These are phyloP conservation scores for Viola odorata DNA, from an alignment of 345 rosid species.

Conservation along the genomic window DNA sequence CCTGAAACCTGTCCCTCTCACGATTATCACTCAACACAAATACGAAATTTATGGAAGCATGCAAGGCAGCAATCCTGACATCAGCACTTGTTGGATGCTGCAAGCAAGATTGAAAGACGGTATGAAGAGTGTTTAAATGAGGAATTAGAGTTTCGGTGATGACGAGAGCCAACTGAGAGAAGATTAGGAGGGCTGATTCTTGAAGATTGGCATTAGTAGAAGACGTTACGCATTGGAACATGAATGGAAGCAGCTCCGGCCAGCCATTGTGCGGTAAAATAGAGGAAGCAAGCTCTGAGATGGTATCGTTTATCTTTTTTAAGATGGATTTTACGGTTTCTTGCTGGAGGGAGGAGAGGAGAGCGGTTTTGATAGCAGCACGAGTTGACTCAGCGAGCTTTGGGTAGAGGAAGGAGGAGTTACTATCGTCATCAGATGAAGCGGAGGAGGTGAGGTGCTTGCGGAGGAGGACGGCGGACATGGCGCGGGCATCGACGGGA, in stretches of 20 bases:
- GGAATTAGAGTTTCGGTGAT: conserved; percentile 74
- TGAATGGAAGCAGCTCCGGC: conserved; percentile 90
- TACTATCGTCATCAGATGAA: no score
- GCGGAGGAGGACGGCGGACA: conserved; percentile 94
- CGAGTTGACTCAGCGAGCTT: conserved; percentile 58
- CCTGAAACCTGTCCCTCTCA: conserved; percentile 88
- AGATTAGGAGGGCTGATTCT: conserved; percentile 78
- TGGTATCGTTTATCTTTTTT: conserved; percentile 79
- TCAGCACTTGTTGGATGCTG: conserved; percentile 46
- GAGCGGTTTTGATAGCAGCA: conserved; percentile 60
- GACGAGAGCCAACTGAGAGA: conserved; percentile 78
- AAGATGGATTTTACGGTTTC: conserved; percentile 65
- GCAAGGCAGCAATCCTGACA: conserved; percentile 87
- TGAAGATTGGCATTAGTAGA: conserved; percentile 57
- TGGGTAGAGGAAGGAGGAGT: conserved; percentile 82
- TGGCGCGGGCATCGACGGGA: conserved; percentile 62
- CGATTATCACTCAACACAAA: conserved; percentile 57
- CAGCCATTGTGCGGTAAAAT: conserved; percentile 74
- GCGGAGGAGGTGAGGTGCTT: conserved; percentile 56
- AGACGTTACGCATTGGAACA: conserved; percentile 82
- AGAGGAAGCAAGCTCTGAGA: conserved; percentile 79
- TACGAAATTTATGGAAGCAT: conserved; percentile 79
- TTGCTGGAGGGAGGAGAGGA: conserved; percentile 61
- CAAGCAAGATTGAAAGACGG: conserved; percentile 63
- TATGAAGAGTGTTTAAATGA: conserved; percentile 64